Conservation (phyloP, 2,329 filamentous ascomycete genomes). For the Microascus cirrosus region DNA sequence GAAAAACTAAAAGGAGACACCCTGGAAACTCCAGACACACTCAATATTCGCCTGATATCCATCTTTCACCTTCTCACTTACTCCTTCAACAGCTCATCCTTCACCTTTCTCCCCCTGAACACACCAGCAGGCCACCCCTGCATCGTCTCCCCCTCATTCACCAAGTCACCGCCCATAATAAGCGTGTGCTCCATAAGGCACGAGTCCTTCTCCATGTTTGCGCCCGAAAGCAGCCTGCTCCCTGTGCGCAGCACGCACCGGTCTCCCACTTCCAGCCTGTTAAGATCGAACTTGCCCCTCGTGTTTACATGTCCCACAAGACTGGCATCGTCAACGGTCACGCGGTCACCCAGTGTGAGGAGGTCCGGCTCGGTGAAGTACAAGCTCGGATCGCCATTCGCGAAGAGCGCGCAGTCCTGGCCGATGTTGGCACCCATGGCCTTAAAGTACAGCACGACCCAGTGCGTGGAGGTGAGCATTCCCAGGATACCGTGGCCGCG, state of each 20-base stretch:
- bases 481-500: constrained; percentile 37
- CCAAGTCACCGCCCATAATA: constrained; percentile 43
- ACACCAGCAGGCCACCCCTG: constrained; percentile 44
- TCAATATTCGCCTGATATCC: no score
- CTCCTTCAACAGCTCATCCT: not conserved
- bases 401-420: constrained; percentile 42
- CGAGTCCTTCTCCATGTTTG: constrained; percentile 38
- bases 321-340: constrained; percentile 42
- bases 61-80: no score
- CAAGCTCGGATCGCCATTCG: constrained; percentile 37
- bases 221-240: constrained; percentile 39
- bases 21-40: no score
- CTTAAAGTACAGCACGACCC: constrained; percentile 40
- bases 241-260: constrained; percentile 40
- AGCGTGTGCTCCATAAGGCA: constrained; percentile 47
- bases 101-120: constrained; percentile 16
- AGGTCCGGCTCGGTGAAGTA: constrained; percentile 48
- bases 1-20: no score
- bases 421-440: constrained; percentile 41
- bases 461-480: constrained; percentile 41
- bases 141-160: constrained; percentile 35
- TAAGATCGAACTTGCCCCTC: constrained; percentile 43
- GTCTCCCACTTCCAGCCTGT: constrained; percentile 35
- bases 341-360: constrained; percentile 38
- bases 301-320: constrained; percentile 47